Percentiles rank a stretch among this genome's conserved stretches.
These are phyloP conservation scores for Rhizopus stolonifer DNA, from an alignment of 371 early-diverging fungal genomes.

Conservation along the genomic window DNA sequence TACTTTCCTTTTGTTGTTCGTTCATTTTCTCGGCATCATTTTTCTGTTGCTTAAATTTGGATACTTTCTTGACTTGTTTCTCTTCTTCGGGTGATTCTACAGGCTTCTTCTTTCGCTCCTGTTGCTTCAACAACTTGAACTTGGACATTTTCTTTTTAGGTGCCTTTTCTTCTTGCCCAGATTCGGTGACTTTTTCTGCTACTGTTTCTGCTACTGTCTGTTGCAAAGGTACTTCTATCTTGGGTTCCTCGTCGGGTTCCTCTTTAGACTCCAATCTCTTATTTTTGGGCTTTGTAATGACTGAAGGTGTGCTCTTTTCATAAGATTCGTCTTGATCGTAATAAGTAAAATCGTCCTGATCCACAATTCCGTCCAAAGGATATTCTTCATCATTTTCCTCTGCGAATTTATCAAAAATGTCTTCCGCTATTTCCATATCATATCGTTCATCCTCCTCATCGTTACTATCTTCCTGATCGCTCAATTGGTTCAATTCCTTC, in stretches of 20 bases:
- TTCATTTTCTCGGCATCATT: conserved; percentile 4
- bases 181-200: neutral
- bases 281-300: conserved; percentile 16
- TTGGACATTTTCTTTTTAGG: conserved; percentile 19
- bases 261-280: neutral
- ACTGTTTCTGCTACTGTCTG: neutral
- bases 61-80: neutral
- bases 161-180: neutral
- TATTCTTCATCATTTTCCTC: conserved; percentile 53
- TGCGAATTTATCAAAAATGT: conserved; percentile 51
- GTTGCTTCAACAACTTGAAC: conserved; percentile 19
- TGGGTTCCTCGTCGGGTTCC: neutral
- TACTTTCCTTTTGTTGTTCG: neutral
- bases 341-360: conserved; percentile 56
- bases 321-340: conserved; percentile 43
- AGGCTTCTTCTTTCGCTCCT: conserved; percentile 10
- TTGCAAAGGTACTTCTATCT: neutral
- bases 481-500: neutral
- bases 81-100: neutral
- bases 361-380: conserved; percentile 50
- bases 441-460: conserved; percentile 44
- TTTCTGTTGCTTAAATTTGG: neutral
- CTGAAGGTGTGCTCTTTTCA: conserved; percentile 20
- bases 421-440: conserved; percentile 44
- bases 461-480: neutral